Percentiles rank a stretch among this genome's conserved stretches.
Evolutionary conservation across 2,329 filamentous ascomycete genomes (phyloP).

Genomic region (Harringtonia aguacate): DNA sequence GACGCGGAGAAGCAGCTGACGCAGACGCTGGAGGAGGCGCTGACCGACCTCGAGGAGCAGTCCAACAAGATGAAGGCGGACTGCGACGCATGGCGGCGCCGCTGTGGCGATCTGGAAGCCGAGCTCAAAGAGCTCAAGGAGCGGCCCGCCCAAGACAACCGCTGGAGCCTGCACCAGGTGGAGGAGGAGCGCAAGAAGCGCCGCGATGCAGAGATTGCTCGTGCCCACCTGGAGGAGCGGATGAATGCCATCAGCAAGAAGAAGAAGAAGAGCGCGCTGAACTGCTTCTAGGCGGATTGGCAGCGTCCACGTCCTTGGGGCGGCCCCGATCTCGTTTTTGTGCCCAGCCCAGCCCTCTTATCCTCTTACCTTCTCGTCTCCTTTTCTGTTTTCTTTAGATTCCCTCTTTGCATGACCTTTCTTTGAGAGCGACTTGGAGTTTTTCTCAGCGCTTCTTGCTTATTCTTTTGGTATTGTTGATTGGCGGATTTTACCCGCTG

Average conservation of each 20-base stretch:
- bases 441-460: not conserved
- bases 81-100: slow-evolving; percentile 83
- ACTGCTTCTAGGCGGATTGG: slow-evolving; percentile 70
- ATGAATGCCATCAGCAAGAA: slow-evolving; percentile 90
- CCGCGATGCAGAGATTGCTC: slow-evolving; percentile 78
- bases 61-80: slow-evolving; percentile 88
- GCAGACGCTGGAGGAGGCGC: slow-evolving; percentile 85
- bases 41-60: slow-evolving; percentile 85
- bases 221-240: slow-evolving; percentile 81
- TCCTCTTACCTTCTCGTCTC: not conserved
- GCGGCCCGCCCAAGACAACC: slow-evolving; percentile 40
- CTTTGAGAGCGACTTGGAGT: not conserved
- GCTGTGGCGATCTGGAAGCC: slow-evolving; percentile 62
- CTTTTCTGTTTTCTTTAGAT: not conserved
- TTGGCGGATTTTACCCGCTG: too few relatives aligned
- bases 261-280: slow-evolving; percentile 91
- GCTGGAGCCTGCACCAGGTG: slow-evolving; percentile 74
- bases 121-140: slow-evolving; percentile 59
- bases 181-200: slow-evolving; percentile 95
- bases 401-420: not conserved
- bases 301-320: not conserved
- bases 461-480: too few relatives aligned
- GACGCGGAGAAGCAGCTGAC: slow-evolving; percentile 95
- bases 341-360: not conserved
- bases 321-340: not conserved